These are phyloP conservation scores for Termitomyces sp. DNA, from an alignment of 768 basidiomycete genomes.

Conservation along the genomic window DNA sequence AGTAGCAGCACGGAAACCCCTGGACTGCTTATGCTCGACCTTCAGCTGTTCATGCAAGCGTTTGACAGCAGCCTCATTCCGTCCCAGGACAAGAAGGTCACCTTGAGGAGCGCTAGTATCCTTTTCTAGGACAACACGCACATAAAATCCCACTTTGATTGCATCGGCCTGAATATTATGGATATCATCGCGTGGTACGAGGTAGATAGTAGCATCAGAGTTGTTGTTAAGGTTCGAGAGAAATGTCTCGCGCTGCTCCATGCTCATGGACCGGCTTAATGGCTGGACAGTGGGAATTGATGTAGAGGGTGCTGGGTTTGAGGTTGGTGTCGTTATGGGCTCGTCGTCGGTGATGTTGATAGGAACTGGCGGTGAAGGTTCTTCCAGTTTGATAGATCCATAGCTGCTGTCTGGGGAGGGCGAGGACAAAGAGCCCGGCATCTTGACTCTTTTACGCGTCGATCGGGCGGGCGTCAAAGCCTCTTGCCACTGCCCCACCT, in stretches of 20 bases:
- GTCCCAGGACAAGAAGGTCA: slow-evolving; percentile 53
- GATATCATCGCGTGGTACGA: slow-evolving; percentile 43
- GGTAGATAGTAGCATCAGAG: slow-evolving; percentile 46
- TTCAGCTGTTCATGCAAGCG: slow-evolving; percentile 31
- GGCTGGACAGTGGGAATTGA: slow-evolving; percentile 14
- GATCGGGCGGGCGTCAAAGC: slow-evolving; percentile 18
- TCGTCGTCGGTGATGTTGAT: neutral
- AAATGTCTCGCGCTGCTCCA: slow-evolving; percentile 49
- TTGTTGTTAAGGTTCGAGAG: slow-evolving; percentile 37
- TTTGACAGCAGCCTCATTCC: slow-evolving; percentile 43
- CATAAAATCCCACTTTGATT: slow-evolving; percentile 37
- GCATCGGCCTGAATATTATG: slow-evolving; percentile 36
- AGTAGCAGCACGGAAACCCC: slow-evolving; percentile 39
- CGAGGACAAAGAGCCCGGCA: slow-evolving; percentile 55
- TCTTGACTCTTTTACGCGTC: slow-evolving; percentile 26
- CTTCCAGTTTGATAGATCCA: slow-evolving; percentile 12
- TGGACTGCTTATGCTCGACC: slow-evolving; percentile 22
- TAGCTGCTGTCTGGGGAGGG: slow-evolving; percentile 44
- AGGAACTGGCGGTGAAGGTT: neutral
- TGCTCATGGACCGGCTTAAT: slow-evolving; percentile 48
- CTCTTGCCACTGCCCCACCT: slow-evolving; percentile 35
- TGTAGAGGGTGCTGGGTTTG: slow-evolving; percentile 4
- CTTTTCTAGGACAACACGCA: slow-evolving; percentile 37
- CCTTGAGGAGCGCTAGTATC: slow-evolving; percentile 31
- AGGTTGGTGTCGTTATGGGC: neutral